A percentile compares a stretch with the other conserved stretches of the same genome.
These are phyloP conservation scores for Casuarina glauca DNA, from an alignment of 306 rosid genomes.

Conservation along the genomic window DNA sequence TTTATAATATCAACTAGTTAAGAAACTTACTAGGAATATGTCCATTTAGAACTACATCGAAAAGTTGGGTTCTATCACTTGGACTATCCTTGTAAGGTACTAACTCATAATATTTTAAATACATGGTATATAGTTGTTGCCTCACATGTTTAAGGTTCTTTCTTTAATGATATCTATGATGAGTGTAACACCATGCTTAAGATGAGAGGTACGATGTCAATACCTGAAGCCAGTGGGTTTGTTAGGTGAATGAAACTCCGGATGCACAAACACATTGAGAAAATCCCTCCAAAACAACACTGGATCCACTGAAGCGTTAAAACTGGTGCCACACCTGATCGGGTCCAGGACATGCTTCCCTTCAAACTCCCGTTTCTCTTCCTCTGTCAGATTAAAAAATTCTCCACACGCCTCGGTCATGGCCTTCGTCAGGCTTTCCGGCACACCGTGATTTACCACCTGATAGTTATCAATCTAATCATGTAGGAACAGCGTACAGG, in stretches of 20 bases:
- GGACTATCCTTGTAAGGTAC: no score
- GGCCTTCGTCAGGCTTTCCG: conserved; percentile 28
- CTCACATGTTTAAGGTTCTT: no score
- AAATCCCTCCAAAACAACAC: conserved; percentile 59
- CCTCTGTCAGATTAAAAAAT: conserved; percentile 40
- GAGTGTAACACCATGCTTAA: no score
- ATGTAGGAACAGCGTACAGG: no score
- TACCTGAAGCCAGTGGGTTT: conserved; percentile 60
- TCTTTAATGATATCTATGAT: no score
- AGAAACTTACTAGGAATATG: no score
- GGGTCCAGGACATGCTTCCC: conserved; percentile 34
- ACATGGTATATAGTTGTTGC: no score
- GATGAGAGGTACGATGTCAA: no score
- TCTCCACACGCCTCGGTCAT: conserved; percentile 33
- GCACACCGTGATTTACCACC: conserved; percentile 33
- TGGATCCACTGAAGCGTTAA: conserved; percentile 32
- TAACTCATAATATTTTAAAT: no score
- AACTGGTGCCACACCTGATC: conserved; percentile 49
- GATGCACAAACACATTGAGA: conserved; percentile 51
- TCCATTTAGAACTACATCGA: no score
- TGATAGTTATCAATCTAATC: conserved; percentile 28
- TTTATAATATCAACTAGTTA: no score
- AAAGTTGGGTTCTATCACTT: no score
- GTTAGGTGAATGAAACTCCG: conserved; percentile 49
- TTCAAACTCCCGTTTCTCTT: conserved; percentile 42